Evolutionary conservation across 192 early-diverging fungal genomes (phyloP).

Genomic region (Pecoramyces ruminantium): DNA sequence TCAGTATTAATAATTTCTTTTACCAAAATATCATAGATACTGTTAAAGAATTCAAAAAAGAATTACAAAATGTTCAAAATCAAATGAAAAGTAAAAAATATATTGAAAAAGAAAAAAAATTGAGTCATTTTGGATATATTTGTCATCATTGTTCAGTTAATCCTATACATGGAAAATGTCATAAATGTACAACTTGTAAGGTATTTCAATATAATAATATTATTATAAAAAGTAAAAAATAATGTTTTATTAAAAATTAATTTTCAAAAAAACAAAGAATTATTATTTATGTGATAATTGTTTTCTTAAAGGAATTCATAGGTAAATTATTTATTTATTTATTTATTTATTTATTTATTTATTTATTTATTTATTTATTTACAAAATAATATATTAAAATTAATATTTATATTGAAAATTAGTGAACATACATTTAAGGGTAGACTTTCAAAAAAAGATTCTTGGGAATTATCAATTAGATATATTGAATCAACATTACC

Average conservation of each 20-base stretch:
- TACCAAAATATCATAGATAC: neutral
- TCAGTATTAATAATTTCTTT: no score
- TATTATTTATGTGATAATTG: neutral
- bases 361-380: no score
- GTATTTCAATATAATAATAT: no score
- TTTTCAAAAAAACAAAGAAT: neutral
- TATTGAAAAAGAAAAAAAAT: neutral
- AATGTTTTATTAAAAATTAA: no score
- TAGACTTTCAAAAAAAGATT: neutral
- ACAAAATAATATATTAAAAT: neutral
- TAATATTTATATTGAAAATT: neutral
- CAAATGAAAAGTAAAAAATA: neutral
- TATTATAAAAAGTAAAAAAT: no score
- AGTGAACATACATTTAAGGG: neutral
- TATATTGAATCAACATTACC: neutral
- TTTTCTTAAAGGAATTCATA: neutral
- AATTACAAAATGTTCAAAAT: neutral
- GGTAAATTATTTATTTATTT: no score
- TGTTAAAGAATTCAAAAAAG: neutral
- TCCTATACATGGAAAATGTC: neutral
- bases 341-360: no score
- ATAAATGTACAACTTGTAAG: neutral
- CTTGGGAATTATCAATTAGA: neutral
- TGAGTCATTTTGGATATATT: neutral
- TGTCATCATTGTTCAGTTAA: neutral